These are phyloP conservation scores for Talaromyces rugulosus DNA, from an alignment of 2,329 filamentous ascomycete species.

Conservation along the genomic window DNA sequence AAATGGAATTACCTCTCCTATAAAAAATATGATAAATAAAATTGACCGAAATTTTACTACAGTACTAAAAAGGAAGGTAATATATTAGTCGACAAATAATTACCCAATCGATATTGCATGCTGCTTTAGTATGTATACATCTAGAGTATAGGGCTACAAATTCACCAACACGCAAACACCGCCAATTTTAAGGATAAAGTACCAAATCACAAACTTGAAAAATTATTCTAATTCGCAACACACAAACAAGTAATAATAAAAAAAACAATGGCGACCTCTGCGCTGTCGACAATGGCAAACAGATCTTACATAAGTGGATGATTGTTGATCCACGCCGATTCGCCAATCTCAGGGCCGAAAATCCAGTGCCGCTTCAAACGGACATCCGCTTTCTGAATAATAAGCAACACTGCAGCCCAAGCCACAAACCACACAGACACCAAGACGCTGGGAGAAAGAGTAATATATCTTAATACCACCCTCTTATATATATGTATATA, in stretches of 20 bases:
- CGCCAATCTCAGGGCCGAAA: slow-evolving; percentile 6
- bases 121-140: background rate
- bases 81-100: no score
- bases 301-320: slow-evolving; percentile 4
- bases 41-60: no score
- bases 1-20: no score
- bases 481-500: no score
- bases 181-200: background rate
- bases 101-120: background rate
- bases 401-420: background rate
- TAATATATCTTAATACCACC: no score
- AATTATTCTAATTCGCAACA: background rate
- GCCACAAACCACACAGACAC: background rate
- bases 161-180: background rate
- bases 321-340: slow-evolving; percentile 1
- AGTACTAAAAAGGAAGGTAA: no score
- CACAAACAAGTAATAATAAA: background rate
- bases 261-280: background rate
- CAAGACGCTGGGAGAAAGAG: background rate
- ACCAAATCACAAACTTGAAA: background rate
- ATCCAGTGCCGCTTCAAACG: slow-evolving; percentile 18
- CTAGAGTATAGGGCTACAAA: background rate
- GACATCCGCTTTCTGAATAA: background rate
- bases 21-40: no score
- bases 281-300: background rate